Conservation (phyloP, 257 asterid genomes). For the Oldenlandia corymbosa region DNA sequence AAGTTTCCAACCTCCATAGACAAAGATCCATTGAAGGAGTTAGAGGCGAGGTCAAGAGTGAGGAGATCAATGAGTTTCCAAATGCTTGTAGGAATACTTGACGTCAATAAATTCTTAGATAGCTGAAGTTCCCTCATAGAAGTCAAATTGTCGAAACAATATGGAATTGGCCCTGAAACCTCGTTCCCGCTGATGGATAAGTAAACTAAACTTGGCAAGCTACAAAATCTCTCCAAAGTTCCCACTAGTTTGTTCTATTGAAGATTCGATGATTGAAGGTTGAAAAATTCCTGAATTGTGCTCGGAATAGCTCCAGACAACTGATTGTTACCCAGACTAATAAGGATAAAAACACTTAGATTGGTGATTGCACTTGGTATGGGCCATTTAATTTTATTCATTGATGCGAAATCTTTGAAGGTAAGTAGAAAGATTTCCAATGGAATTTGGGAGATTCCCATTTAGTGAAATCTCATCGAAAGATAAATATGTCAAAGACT, state of each 20-base stretch:
- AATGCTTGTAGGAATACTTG: neutral
- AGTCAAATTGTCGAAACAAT: slow-evolving; percentile 5
- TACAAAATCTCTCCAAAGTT: slow-evolving; percentile 5
- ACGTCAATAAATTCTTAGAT: neutral
- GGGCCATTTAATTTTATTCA: too few species aligned
- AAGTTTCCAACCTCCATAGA: neutral
- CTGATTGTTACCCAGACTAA: too few species aligned
- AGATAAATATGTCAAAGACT: too few species aligned
- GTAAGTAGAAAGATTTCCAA: too few species aligned
- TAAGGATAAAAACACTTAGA: too few species aligned
- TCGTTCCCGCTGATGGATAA: slow-evolving; percentile 11
- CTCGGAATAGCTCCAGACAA: too few species aligned
- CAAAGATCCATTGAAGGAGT: neutral
- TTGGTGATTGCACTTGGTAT: too few species aligned
- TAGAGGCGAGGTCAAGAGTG: neutral
- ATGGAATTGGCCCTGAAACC: slow-evolving; percentile 22
- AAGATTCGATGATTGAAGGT: neutral
- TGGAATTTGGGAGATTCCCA: too few species aligned
- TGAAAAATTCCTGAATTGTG: too few species aligned
- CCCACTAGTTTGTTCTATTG: slow-evolving; percentile 3
- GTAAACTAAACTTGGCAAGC: slow-evolving; percentile 1
- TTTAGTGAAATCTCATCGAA: too few species aligned
- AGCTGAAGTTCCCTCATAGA: neutral
- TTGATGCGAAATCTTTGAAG: too few species aligned
- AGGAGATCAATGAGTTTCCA: slow-evolving; percentile 2